Base-by-base conservation (phyloP, 306 rosid species). In the Gynostemma pentaphyllum region DNA sequence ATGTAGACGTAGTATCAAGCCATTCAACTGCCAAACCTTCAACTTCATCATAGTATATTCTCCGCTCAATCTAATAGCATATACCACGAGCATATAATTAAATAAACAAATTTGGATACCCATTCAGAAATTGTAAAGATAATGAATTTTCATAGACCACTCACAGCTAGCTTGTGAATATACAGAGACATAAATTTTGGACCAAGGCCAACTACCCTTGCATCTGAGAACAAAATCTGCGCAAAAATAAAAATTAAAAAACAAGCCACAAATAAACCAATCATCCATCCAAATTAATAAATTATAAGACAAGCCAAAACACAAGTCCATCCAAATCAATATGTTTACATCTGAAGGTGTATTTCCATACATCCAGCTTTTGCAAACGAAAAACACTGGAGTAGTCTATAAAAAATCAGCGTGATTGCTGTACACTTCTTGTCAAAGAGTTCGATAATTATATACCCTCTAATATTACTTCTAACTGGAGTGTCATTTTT, bases 141-240 rank as follows among this genome's bases (percentile, higher is more conserved):
- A 11, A n/a, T 32, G 12, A 27, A 24, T 36, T 52, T 26, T 37
- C 26, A 41, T 42, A 74, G 55, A 68, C 40, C 41, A 85, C 98
- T 83, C 80, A 92, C 98, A 62, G 92, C 89, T 34, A 88, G 74
- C 85, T 81, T 88, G 53, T 84, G 86, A 68, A 92, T 67, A 70
- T 92, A 88, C 55, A 92, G 68, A 65, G 96, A 82, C 99, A 92
- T 86, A 80, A 92, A 92, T 74, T 76, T 82, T 19, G 99, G 96
- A 70, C 99, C 99, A 27, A 88, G 75, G 45, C 95, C 90, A 82
- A 92, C 14, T 64, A 92, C 72, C 83, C 96, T 82, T 63, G 99
- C 99, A 73, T 86, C 84, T 45, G 99, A 84, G 10, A 84, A 55
- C 24, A 85, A 71, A 45, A 81, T 72, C 99, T 92, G 94, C 78